These are phyloP conservation scores for Phytomonas francai DNA, from an alignment of 208 protist genomes.

Conservation along the genomic window DNA sequence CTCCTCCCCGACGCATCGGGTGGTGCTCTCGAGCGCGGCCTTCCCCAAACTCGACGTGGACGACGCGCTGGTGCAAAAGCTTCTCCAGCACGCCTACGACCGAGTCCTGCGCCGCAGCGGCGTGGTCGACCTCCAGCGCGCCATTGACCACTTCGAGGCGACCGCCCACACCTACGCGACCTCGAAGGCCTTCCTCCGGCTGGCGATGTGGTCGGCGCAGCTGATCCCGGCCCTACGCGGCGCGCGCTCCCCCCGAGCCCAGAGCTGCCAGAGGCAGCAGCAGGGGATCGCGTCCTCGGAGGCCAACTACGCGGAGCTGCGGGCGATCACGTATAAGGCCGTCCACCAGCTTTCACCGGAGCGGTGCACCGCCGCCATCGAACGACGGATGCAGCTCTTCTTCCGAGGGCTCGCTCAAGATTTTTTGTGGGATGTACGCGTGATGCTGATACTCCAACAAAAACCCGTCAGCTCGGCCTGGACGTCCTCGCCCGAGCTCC, in stretches of 20 bases:
- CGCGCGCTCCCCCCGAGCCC: too few relatives aligned
- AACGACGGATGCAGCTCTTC: slow-evolving; percentile 19
- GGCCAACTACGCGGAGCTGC: slow-evolving; percentile 9
- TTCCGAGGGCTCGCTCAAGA: slow-evolving; percentile 21
- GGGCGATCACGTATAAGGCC: too few relatives aligned
- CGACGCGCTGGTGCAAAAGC: too few relatives aligned
- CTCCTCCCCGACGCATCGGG: too few relatives aligned
- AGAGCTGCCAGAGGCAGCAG: slow-evolving; percentile 5
- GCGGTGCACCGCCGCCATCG: slow-evolving; percentile 11
- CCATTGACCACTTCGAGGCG: slow-evolving; percentile 37
- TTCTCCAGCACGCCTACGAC: slow-evolving; percentile 22
- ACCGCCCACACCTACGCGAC: slow-evolving; percentile 21
- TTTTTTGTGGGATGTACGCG: slow-evolving; percentile 42
- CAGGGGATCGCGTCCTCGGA: slow-evolving; percentile 5
- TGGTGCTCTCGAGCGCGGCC: not conserved
- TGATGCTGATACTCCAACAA: slow-evolving; percentile 16
- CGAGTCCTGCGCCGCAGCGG: slow-evolving; percentile 46
- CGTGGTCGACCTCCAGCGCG: slow-evolving; percentile 21
- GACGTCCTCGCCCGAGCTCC: too few relatives aligned
- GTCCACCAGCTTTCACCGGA: too few relatives aligned
- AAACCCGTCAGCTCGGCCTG: too few relatives aligned
- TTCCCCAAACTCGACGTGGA: too few relatives aligned
- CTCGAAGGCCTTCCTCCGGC: slow-evolving; percentile 24
- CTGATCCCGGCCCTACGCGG: slow-evolving; percentile 24
- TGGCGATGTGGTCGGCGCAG: slow-evolving; percentile 61